Percentiles rank a stretch among this genome's conserved stretches.
phyloP scores from a whole-genome alignment of 129 eudicot species.

The Dittrichia graveolens region DNA sequence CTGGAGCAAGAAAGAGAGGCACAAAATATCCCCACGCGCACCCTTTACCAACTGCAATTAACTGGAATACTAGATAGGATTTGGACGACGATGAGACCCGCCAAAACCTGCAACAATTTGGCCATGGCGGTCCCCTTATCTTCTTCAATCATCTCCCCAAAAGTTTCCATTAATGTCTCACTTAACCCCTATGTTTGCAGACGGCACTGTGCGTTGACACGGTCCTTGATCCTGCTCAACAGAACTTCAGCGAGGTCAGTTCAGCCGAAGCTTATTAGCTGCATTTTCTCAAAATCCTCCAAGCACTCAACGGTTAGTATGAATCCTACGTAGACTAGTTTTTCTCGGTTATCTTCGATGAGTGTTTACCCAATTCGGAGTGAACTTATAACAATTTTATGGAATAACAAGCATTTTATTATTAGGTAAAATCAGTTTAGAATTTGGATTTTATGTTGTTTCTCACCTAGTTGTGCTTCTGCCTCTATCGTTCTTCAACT shows the following conservation, averaged over 20 bases:
- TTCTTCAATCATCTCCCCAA: slow-evolving; percentile 50
- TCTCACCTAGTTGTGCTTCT: too few relatives aligned
- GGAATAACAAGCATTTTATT: not conserved
- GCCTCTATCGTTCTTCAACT: too few relatives aligned
- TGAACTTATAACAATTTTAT: not conserved
- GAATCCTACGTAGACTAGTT: not conserved
- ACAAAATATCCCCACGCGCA: slow-evolving; percentile 17
- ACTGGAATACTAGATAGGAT: slow-evolving; percentile 41
- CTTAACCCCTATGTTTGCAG: slow-evolving; percentile 28
- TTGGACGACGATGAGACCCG: slow-evolving; percentile 54
- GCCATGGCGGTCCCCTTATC: slow-evolving; percentile 65
- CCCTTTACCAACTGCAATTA: slow-evolving; percentile 18
- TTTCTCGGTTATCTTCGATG: slow-evolving; percentile 18
- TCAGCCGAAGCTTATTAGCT: slow-evolving; percentile 38
- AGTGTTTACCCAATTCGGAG: not conserved
- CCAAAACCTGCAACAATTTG: slow-evolving; percentile 38
- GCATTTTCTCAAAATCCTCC: slow-evolving; percentile 45
- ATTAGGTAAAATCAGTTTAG: slow-evolving; percentile 23
- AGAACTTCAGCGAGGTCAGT: slow-evolving; percentile 23
- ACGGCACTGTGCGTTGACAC: slow-evolving; percentile 30
- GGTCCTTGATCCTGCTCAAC: slow-evolving; percentile 28
- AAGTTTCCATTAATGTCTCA: slow-evolving; percentile 29
- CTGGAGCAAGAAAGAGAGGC: too few relatives aligned
- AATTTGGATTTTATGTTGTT: not conserved
- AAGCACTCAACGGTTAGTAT: slow-evolving; percentile 52